These are phyloP conservation scores for Tricholoma sp. DNA, from an alignment of 768 basidiomycete species.

Conservation along the genomic window DNA sequence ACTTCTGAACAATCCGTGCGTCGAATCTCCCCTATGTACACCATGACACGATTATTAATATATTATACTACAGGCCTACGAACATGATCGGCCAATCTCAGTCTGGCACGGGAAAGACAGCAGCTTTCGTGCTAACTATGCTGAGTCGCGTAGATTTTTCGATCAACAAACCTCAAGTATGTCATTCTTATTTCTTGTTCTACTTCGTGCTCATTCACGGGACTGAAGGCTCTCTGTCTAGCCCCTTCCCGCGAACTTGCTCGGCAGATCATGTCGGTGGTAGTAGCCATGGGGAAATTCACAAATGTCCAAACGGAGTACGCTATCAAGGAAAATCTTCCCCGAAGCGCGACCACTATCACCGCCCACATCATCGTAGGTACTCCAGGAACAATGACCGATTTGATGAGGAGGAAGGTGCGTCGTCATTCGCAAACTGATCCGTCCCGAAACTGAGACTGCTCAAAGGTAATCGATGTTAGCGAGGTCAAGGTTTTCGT, in stretches of 20 bases:
- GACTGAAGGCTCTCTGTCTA: constrained; percentile 82
- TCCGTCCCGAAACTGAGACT: not conserved
- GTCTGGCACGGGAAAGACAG: constrained; percentile 98
- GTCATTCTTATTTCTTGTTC: not conserved
- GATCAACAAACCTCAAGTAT: constrained; percentile 68
- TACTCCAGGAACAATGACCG: constrained; percentile 92
- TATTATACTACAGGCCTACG: constrained; percentile 59
- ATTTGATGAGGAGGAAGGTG: constrained; percentile 70
- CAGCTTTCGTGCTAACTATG: constrained; percentile 97
- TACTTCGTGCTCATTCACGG: not conserved
- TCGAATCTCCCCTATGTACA: constrained; percentile 1
- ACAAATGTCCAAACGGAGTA: constrained; percentile 92
- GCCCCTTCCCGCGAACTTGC: constrained; percentile 97
- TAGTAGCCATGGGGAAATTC: constrained; percentile 92
- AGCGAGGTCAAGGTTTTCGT: constrained; percentile 87
- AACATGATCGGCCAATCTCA: constrained; percentile 99
- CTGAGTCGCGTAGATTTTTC: constrained; percentile 87
- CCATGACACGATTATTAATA: not conserved
- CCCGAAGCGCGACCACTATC: constrained; percentile 57
- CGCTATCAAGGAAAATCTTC: constrained; percentile 86
- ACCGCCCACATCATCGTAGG: constrained; percentile 93
- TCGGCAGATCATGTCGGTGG: constrained; percentile 94
- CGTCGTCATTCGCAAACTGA: not conserved
- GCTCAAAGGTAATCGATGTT: constrained; percentile 59
- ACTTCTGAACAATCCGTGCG: constrained; percentile 85